A percentile compares a stretch with the other conserved stretches of the same genome.
These are phyloP conservation scores for Cicer judaicum DNA, from an alignment of 306 rosid species.

Conservation along the genomic window DNA sequence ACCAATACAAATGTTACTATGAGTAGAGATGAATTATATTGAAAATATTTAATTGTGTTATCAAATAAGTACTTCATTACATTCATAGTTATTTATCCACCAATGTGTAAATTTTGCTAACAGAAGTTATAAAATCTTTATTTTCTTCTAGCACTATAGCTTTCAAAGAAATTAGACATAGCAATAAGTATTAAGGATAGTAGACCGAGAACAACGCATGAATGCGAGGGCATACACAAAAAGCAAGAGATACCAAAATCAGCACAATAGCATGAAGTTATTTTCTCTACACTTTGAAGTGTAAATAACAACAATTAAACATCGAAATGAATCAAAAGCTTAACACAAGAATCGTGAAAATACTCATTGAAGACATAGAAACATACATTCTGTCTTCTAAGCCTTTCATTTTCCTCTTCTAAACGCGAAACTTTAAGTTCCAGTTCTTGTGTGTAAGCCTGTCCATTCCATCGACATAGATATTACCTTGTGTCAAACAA, in stretches of 20 bases:
- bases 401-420: constrained; percentile 95
- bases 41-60: neutral
- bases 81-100: constrained; percentile 14
- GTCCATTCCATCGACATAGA: constrained; percentile 47
- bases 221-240: neutral
- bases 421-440: constrained; percentile 82
- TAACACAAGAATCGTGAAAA: neutral
- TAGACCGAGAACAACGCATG: neutral
- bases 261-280: constrained; percentile 7
- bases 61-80: neutral
- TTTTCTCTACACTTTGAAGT: neutral
- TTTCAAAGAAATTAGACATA: neutral
- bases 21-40: neutral
- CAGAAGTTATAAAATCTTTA: constrained; percentile 9
- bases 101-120: neutral
- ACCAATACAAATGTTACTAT: constrained; percentile 1
- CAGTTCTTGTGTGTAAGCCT: constrained; percentile 95
- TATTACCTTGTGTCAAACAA: constrained; percentile 20
- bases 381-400: constrained; percentile 78
- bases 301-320: neutral
- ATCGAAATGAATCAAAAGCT: neutral
- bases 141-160: neutral
- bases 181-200: neutral
- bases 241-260: constrained; percentile 9
- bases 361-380: constrained; percentile 27